A percentile compares a stretch with the other conserved stretches of the same genome.
Evolutionary conservation across 2,329 filamentous ascomycete species (phyloP).

Genomic region (Ceratocystis variospora): DNA sequence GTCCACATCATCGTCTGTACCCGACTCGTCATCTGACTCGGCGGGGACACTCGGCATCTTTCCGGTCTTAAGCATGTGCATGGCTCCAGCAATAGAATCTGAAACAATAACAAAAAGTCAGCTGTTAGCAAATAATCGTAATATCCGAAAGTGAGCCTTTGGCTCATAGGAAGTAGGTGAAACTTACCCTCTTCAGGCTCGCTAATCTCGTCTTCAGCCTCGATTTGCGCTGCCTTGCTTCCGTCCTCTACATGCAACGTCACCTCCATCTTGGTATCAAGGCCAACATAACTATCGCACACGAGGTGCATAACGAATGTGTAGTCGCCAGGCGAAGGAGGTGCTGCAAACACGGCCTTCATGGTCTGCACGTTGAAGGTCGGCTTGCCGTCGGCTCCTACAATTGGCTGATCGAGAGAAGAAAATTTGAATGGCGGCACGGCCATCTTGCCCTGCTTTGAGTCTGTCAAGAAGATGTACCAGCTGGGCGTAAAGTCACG

Average conservation of each 20-base stretch:
- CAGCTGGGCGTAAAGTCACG: conserved; percentile 81
- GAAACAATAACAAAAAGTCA: conserved; percentile 21
- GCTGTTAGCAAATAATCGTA: conserved; percentile 21
- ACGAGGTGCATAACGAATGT: conserved; percentile 88
- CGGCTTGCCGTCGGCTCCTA: conserved; percentile 65
- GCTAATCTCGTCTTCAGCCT: conserved; percentile 85
- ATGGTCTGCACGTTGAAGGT: conserved; percentile 93
- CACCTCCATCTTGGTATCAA: conserved; percentile 85
- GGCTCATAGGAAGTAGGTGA: neutral
- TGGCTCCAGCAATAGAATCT: conserved; percentile 85
- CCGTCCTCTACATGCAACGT: conserved; percentile 80
- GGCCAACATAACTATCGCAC: conserved; percentile 88
- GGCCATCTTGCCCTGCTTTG: conserved; percentile 87
- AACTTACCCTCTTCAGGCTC: conserved; percentile 91
- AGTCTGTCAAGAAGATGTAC: conserved; percentile 90
- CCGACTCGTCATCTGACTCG: conserved; percentile 67
- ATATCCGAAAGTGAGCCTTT: neutral
- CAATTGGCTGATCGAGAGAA: conserved; percentile 78
- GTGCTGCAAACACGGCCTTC: conserved; percentile 93
- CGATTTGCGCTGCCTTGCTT: conserved; percentile 66
- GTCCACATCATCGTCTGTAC: conserved; percentile 57
- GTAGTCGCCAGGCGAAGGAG: conserved; percentile 82
- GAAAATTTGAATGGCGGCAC: conserved; percentile 94
- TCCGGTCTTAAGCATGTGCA: conserved; percentile 71
- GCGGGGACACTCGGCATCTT: conserved; percentile 33